Evolutionary conservation across 2,329 filamentous ascomycete genomes (phyloP), one percentile per base, ranked within the genome.

Genomic region (Exophiala xenobiotica): DNA sequence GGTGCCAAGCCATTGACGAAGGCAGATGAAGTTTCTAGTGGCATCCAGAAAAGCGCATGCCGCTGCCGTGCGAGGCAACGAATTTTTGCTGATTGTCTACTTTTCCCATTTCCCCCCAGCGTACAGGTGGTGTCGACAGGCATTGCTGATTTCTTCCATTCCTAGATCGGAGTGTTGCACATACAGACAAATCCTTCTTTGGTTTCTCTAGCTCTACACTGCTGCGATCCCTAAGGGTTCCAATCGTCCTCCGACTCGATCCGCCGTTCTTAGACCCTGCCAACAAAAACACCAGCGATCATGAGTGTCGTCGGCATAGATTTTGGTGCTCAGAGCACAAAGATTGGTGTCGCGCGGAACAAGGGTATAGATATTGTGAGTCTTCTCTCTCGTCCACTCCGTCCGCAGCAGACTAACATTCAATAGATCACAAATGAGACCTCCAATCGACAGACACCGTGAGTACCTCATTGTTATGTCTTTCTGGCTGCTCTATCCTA

Each of bases 281-380:
- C 27, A 31, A 31, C 3, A 6, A 16, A 12, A 35, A 35, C n/a
- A 16, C 33, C 46, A 29, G 11, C 39, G 23, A 37, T 26, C 42
- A 83, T 83, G 79, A 78, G 74, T 72, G 80, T 82, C 68, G 79
- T 84, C 66, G 90, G 90, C 75, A 83, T 95, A 74, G 92, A 97
- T 82, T 86, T 97, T 77, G 92, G 92, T 78, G 90, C 90, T 64
- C 85, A 95, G 72, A 96, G 95, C 82, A 96, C 92, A 71, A 91
- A 95, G 69, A 88, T 97, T 75, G 92, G 92, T 71, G 92, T 97
- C 74, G 93, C 93, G 70, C 85, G 93, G 73, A 97, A 97, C 76
- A 91, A 95, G 72, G 93, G 93, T 77, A 93, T 99, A 73, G 93
- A 99, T 80, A 93, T 99, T 72, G 90, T 96, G 82, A 70, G 90